Percentiles rank a stretch among this genome's conserved stretches.
Evolutionary conservation across 108 stramenopile genomes (phyloP).

Genomic region (Skeletonema potamos): DNA sequence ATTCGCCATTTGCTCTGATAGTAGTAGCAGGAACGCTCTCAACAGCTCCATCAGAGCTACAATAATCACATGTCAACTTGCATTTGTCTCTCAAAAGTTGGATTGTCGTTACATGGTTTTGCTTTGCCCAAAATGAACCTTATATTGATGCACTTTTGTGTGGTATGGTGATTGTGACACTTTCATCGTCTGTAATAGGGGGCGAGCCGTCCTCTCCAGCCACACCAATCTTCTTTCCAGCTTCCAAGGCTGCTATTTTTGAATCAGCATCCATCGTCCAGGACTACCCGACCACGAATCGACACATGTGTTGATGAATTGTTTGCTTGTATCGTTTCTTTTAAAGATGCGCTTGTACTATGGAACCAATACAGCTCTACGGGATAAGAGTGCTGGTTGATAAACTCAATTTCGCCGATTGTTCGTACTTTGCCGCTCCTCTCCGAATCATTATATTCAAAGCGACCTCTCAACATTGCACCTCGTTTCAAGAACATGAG

Average conservation of each 20-base stretch:
- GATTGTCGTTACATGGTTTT: conserved; percentile 53
- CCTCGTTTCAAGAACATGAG: conserved; percentile 63
- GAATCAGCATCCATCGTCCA: conserved; percentile 48
- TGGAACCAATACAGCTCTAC: conserved; percentile 69
- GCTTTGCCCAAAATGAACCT: conserved; percentile 48
- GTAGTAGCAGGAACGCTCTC: background rate
- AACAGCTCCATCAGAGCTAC: background rate
- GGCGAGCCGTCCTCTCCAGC: conserved; percentile 1
- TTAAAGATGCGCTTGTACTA: conserved; percentile 26
- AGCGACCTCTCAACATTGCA: conserved; percentile 6
- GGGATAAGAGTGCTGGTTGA: conserved; percentile 59
- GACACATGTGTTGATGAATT: conserved; percentile 14
- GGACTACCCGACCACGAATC: conserved; percentile 48
- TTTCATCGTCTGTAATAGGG: conserved; percentile 17
- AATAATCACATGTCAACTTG: conserved; percentile 30
- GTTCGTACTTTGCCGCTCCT: conserved; percentile 4
- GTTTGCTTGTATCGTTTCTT: conserved; percentile 25
- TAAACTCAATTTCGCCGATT: conserved; percentile 44
- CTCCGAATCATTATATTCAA: conserved; percentile 1
- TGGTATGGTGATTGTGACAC: conserved; percentile 33
- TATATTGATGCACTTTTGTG: conserved; percentile 48
- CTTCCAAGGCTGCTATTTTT: conserved; percentile 19
- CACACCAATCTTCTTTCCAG: conserved; percentile 52
- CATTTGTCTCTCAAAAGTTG: conserved; percentile 50
- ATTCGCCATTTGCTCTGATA: background rate